phyloP scores from a whole-genome alignment of 2,329 filamentous ascomycete genomes.

The Madurella fahalii region DNA sequence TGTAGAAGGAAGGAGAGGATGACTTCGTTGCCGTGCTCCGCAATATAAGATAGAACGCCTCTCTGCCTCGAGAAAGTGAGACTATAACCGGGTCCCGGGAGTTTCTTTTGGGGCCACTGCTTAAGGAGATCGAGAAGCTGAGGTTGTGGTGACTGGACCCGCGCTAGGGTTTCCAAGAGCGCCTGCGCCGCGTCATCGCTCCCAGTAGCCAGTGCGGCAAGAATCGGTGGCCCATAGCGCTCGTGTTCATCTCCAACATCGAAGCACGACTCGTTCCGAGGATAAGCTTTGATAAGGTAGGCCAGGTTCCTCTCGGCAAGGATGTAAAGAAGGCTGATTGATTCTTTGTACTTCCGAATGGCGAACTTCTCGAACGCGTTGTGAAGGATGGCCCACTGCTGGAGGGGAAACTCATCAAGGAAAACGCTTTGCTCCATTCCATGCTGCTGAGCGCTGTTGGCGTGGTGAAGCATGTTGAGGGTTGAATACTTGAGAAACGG shows the following conservation, averaged over 20 bases:
- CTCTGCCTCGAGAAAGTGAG: background rate
- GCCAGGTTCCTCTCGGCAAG: background rate
- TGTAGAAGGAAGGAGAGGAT: background rate
- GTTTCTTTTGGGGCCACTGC: background rate
- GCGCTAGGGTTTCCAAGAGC: background rate
- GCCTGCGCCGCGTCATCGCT: background rate
- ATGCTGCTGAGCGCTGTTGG: slow-evolving; percentile 20
- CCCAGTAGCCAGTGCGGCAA: background rate
- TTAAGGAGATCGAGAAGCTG: background rate
- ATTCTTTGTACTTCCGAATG: background rate
- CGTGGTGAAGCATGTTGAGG: slow-evolving; percentile 38
- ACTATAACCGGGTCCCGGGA: background rate
- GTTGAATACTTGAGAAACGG: slow-evolving; percentile 47
- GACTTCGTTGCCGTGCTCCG: background rate
- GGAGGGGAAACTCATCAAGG: background rate
- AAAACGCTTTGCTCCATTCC: slow-evolving; percentile 2
- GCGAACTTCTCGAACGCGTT: background rate
- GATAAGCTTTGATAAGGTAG: background rate
- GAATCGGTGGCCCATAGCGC: background rate
- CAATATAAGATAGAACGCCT: background rate
- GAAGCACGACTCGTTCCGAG: background rate
- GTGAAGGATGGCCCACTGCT: background rate
- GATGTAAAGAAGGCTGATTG: background rate
- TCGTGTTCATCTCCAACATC: background rate
- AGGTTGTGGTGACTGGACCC: background rate